Conservation (phyloP, 23 red algal genomes). For the Gracilaria gracilis region DNA sequence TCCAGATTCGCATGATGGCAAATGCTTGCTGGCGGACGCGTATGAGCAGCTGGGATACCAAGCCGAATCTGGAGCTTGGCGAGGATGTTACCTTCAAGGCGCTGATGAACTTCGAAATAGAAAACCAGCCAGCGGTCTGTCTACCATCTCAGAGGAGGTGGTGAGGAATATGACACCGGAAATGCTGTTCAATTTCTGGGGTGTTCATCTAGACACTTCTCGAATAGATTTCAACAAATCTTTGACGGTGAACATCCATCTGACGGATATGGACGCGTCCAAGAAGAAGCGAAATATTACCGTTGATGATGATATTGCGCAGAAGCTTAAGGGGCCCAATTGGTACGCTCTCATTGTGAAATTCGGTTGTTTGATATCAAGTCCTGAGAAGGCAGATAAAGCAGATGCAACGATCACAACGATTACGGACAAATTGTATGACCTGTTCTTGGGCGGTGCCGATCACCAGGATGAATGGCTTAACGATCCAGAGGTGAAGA, state of each 20-base stretch:
- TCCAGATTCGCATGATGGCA: not conserved
- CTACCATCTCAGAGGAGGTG: not conserved
- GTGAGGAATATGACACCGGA: not conserved
- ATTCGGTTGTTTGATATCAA: not conserved
- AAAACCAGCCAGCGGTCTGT: not conserved
- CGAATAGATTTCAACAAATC: too few relatives aligned
- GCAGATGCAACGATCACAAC: not conserved
- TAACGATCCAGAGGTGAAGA: not conserved
- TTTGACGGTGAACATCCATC: not conserved
- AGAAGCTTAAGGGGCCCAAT: too few relatives aligned
- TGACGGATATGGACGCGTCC: not conserved
- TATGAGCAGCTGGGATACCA: conserved; percentile 40
- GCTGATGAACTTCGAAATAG: not conserved
- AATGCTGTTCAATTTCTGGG: conserved; percentile 36
- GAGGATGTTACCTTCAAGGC: conserved; percentile 18
- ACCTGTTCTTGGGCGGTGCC: not conserved
- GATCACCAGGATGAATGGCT: not conserved
- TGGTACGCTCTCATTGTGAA: not conserved
- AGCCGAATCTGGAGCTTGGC: conserved; percentile 39
- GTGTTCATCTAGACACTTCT: not conserved
- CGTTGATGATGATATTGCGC: not conserved
- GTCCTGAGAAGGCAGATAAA: not conserved
- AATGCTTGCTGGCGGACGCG: conserved; percentile 3
- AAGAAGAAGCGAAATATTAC: not conserved
- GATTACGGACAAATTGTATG: not conserved